phyloP scores from a whole-genome alignment of 78 protist species.

The Chrysochromulina tobinii region DNA sequence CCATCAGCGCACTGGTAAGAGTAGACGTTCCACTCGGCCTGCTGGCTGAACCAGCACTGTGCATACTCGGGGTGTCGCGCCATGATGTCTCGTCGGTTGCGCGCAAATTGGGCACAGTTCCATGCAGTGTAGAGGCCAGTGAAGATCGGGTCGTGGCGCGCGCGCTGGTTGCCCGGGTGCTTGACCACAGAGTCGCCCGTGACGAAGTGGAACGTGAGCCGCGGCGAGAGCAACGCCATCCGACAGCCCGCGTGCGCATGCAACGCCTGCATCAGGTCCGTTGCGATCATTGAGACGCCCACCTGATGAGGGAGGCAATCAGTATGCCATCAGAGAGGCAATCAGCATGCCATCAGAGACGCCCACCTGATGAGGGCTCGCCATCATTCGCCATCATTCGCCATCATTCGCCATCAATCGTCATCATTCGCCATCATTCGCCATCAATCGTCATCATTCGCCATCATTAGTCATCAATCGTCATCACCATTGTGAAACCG shows the following conservation, averaged over 20 bases:
- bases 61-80: background rate
- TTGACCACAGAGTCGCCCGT: conserved; percentile 11
- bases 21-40: conserved; percentile 29
- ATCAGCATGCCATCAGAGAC: too few relatives aligned
- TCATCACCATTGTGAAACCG: background rate
- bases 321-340: too few relatives aligned
- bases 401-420: too few relatives aligned
- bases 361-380: too few relatives aligned
- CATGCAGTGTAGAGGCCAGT: conserved; percentile 13
- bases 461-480: too few relatives aligned
- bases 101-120: conserved; percentile 22
- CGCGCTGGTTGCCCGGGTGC: conserved; percentile 15
- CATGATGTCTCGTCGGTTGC: background rate
- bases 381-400: too few relatives aligned
- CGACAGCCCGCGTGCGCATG: background rate
- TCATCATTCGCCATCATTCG: too few relatives aligned
- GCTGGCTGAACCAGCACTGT: conserved; percentile 21
- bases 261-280: conserved; percentile 14
- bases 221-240: background rate
- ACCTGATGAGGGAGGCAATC: background rate
- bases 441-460: too few relatives aligned
- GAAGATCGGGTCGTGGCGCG: conserved; percentile 17
- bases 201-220: conserved; percentile 17
- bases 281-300: conserved; percentile 18
- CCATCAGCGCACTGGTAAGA: background rate